Evolutionary conservation across 495 filamentous ascomycete genomes (phyloP).

Genomic region (Aspergillus haitiensis): DNA sequence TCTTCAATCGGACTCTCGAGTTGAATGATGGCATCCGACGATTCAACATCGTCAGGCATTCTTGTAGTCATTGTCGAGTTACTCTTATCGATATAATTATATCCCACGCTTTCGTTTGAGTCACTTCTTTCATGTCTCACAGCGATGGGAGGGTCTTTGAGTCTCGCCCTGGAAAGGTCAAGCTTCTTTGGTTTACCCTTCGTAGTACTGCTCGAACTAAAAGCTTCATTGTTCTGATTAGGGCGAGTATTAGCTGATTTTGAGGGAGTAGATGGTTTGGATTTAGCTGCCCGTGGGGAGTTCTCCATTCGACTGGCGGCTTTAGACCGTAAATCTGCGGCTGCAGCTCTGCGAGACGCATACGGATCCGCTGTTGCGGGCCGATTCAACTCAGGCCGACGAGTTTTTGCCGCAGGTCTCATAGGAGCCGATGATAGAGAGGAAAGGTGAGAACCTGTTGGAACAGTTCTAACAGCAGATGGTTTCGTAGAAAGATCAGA

Average conservation of each 20-base stretch:
- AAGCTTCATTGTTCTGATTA: conserved; percentile 24
- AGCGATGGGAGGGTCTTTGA: conserved; percentile 26
- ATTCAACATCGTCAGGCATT: conserved; percentile 62
- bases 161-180: conserved; percentile 39
- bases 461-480: conserved; percentile 32
- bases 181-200: conserved; percentile 41
- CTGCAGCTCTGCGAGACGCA: conserved; percentile 35
- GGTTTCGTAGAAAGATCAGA: conserved; percentile 42
- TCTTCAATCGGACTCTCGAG: conserved; percentile 31
- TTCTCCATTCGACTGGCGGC: conserved; percentile 40
- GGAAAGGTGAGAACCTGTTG: conserved; percentile 36
- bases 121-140: conserved; percentile 29
- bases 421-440: conserved; percentile 61
- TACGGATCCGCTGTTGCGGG: conserved; percentile 63
- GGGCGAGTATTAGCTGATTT: background rate
- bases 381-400: conserved; percentile 33
- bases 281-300: conserved; percentile 40
- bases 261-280: conserved; percentile 33
- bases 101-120: conserved; percentile 28
- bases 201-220: conserved; percentile 17
- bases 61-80: conserved; percentile 46
- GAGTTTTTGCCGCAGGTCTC: conserved; percentile 50
- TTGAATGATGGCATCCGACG: conserved; percentile 25
- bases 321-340: conserved; percentile 35
- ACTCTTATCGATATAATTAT: background rate